Evolutionary conservation across 2,329 filamentous ascomycete genomes (phyloP).

Genomic region (Rhinocladiella similis): DNA sequence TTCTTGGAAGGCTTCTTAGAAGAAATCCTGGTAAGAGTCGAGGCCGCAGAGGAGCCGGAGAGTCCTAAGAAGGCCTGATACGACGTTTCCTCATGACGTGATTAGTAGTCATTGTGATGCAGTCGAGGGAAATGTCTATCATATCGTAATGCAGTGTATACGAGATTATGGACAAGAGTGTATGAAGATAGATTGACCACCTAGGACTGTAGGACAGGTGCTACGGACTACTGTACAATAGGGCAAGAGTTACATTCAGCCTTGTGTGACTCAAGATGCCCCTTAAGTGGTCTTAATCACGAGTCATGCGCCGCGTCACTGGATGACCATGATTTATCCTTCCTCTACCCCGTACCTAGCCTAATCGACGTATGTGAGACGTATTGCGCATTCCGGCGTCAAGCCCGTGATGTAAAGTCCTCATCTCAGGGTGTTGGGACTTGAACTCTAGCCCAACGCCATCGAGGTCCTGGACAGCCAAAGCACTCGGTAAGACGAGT

Average conservation of each 20-base stretch:
- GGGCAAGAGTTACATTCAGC: neutral
- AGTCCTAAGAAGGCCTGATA: conserved; percentile 19
- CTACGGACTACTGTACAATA: neutral
- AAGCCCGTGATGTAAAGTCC: neutral
- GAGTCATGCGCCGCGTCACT: conserved; percentile 3
- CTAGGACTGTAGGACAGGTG: neutral
- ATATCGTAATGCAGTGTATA: neutral
- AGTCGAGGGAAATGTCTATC: neutral
- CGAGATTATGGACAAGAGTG: neutral
- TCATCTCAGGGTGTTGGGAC: neutral
- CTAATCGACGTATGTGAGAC: neutral
- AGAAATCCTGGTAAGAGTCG: conserved; percentile 87
- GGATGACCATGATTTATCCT: neutral
- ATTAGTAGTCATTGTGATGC: neutral
- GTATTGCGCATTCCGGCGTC: neutral
- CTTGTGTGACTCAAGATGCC: conserved; percentile 7
- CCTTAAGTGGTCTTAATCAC: neutral
- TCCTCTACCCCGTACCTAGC: neutral
- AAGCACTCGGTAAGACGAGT: neutral
- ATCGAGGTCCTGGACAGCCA: neutral
- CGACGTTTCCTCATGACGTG: conserved; percentile 1
- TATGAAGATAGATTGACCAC: neutral
- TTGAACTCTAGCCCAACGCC: neutral
- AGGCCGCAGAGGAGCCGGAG: conserved; percentile 70
- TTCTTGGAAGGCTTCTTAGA: conserved; percentile 92